Percentiles rank a stretch among this genome's conserved stretches.
These are phyloP conservation scores for Strigomonas culicis DNA, from an alignment of 208 protist genomes.

Conservation along the genomic window DNA sequence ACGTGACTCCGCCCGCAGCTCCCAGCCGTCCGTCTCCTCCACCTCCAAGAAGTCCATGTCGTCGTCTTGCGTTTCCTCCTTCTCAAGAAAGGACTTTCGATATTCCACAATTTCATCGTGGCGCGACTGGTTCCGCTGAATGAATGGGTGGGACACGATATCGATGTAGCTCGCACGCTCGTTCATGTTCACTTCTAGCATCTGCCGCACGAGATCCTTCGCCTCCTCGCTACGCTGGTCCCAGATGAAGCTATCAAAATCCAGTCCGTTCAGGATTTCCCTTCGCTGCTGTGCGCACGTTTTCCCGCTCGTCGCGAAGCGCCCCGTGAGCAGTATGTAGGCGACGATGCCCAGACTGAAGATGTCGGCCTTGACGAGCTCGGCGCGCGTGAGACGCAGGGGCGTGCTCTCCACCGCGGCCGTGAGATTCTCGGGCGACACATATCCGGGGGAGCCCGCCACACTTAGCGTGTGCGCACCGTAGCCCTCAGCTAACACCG, in stretches of 20 bases:
- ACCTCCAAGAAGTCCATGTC: too few relatives aligned
- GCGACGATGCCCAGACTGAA: constrained; percentile 78
- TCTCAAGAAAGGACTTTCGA: constrained; percentile 21
- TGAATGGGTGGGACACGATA: constrained; percentile 41
- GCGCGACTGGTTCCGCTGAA: constrained; percentile 20
- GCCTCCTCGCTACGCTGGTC: constrained; percentile 32
- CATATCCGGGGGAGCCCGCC: constrained; percentile 55
- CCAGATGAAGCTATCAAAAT: constrained; percentile 44
- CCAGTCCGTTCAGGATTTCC: constrained; percentile 37
- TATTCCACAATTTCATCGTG: constrained; percentile 26
- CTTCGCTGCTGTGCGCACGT: constrained; percentile 32
- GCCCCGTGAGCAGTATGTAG: constrained; percentile 50
- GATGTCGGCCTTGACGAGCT: constrained; percentile 63
- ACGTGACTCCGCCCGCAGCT: too few relatives aligned
- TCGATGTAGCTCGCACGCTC: constrained; percentile 29
- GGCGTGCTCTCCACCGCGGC: constrained; percentile 22
- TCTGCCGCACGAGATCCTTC: constrained; percentile 32
- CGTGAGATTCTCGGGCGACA: constrained; percentile 63
- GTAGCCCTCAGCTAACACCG: constrained; percentile 39
- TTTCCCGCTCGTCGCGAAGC: constrained; percentile 25
- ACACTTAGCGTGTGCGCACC: constrained; percentile 26
- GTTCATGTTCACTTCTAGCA: constrained; percentile 34
- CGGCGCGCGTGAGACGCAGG: constrained; percentile 33
- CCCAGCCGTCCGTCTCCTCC: too few relatives aligned
- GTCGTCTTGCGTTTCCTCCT: constrained; percentile 20